Evolutionary conservation across 164 flowering plant genomes (phyloP), one percentile per base, ranked within the genome.

Genomic region (Stephania cephalantha): DNA sequence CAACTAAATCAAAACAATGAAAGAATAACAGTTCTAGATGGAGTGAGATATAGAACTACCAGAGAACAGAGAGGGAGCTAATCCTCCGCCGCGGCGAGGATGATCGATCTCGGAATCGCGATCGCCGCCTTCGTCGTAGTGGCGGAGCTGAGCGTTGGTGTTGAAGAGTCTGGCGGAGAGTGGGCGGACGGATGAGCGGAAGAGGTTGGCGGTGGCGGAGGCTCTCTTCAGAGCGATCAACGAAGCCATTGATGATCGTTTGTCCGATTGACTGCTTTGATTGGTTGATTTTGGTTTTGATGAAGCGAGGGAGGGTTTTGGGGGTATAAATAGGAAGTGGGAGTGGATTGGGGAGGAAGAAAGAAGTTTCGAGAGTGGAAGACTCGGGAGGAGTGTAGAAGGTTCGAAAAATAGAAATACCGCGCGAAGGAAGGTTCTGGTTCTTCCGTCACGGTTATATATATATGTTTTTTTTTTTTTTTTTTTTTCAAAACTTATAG

Each of bases 141-240:
- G 46, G 10, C 52, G 69, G 76, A 76, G 68, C 74, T 81, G 85
- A 8, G 82, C 74, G 9, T 70, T 72, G 66, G 81, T 82, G 80
- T 78, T 85, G 80, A 84, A 86, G 64, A 82, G 75, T 9, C 83
- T 85, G 12, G 30, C 35, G 84, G 77, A 25, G 80, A 76, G 12
- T 52, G 77, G 4, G 79, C 20, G 9, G 72, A 46, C 0, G 86
- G 63, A 42, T 3, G 84, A 77, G n/a, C 71, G 46, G 71, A 69
- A 12, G 72, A 82, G 46, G 69, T 67, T 84, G 72, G 79, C 68
- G 46, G 79, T 70, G 46, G 83, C 44, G 69, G 84, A 79, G 55
- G 74, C 76, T 46, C 83, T 70, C 25, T 80, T 74, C 8, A 85
- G 67, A 71, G 77, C 81, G 3, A 85, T 15, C 9, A 83, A 73